Conservation (phyloP, 805 yeast genomes). For the Pichia scutulata region DNA sequence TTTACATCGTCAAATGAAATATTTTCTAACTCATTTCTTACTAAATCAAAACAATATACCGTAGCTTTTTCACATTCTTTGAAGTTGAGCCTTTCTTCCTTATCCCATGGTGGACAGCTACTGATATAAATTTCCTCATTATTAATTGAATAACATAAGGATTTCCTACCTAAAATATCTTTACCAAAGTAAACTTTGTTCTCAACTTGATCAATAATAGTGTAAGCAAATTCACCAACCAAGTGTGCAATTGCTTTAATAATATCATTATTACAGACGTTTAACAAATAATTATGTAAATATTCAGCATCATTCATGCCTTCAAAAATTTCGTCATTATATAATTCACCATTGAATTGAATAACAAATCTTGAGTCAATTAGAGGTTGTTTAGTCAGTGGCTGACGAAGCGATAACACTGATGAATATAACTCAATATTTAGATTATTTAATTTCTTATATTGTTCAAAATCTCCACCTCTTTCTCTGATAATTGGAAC, state of each 20-base stretch:
- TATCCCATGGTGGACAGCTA: constrained; percentile 36
- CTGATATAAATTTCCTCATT: constrained; percentile 37
- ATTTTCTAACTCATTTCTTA: constrained; percentile 10
- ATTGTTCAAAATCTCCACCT: constrained; percentile 54
- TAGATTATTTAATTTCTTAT: constrained; percentile 16
- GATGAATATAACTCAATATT: constrained; percentile 50
- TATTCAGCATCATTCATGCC: constrained; percentile 56
- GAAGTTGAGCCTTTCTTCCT: constrained; percentile 26
- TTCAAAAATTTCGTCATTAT: constrained; percentile 44
- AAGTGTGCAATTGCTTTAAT: constrained; percentile 35
- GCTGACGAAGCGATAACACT: constrained; percentile 71
- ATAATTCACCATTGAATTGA: constrained; percentile 90
- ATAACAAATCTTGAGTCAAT: constrained; percentile 33
- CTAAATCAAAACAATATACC: constrained; percentile 37
- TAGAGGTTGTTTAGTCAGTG: constrained; percentile 72
- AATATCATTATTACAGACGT: constrained; percentile 28
- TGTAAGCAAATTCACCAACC: constrained; percentile 80
- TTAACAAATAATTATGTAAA: constrained; percentile 32
- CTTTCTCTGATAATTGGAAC: constrained; percentile 43
- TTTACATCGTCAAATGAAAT: background rate
- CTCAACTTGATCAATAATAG: constrained; percentile 37
- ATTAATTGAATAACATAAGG: constrained; percentile 42
- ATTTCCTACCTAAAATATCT: constrained; percentile 75
- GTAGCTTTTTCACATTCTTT: constrained; percentile 49
- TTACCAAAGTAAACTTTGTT: constrained; percentile 65